These are phyloP conservation scores for Pichia sp. DNA, from an alignment of 1,139 yeast genomes.

Conservation along the genomic window DNA sequence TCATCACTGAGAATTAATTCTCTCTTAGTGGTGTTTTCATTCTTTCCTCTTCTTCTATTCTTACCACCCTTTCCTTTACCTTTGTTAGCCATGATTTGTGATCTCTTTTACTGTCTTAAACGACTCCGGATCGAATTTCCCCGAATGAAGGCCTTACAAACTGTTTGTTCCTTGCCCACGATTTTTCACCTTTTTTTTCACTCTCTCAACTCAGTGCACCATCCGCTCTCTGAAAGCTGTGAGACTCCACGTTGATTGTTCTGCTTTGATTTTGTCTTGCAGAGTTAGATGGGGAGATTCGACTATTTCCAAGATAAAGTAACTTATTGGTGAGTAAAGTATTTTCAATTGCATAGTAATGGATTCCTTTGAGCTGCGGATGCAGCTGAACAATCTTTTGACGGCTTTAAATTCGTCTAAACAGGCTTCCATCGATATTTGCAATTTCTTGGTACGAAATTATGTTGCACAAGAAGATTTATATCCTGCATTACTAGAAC, in stretches of 20 bases:
- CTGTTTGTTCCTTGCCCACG: no score
- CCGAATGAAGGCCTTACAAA: no score
- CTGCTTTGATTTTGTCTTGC: not conserved
- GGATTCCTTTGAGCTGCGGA: slow-evolving; percentile 78
- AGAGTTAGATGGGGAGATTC: not conserved
- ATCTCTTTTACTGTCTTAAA: no score
- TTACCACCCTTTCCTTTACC: slow-evolving; percentile 49
- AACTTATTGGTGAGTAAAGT: no score
- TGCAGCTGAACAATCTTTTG: slow-evolving; percentile 60
- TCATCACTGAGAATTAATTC: slow-evolving; percentile 89
- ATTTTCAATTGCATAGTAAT: no score
- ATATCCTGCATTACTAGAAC: slow-evolving; percentile 63
- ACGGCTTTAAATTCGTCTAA: slow-evolving; percentile 58
- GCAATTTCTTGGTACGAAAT: slow-evolving; percentile 55
- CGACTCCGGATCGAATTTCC: no score
- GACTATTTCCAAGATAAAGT: no score
- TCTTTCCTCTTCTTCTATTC: slow-evolving; percentile 99
- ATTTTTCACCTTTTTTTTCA: no score
- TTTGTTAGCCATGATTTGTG: slow-evolving; percentile 26
- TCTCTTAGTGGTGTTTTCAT: slow-evolving; percentile 89
- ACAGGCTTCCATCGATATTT: slow-evolving; percentile 48
- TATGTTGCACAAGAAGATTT: slow-evolving; percentile 64
- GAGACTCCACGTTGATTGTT: not conserved
- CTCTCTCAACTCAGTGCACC: no score
- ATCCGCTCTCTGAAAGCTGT: no score